Conservation (phyloP, 2,329 filamentous ascomycete species). For the Epichloe bromicola region DNA sequence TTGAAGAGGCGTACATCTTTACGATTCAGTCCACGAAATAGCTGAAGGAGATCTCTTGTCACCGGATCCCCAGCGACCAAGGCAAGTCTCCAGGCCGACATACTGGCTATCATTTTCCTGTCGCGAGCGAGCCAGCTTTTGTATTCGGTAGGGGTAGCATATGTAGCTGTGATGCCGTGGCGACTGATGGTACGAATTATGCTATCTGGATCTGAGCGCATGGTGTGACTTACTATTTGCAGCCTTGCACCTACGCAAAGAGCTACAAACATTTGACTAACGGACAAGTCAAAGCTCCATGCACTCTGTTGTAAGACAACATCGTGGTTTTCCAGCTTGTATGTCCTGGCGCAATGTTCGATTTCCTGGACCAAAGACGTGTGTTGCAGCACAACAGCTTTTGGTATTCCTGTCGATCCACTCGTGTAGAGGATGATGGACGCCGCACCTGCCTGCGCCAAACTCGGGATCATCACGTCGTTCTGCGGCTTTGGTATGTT, state of each 20-base stretch:
- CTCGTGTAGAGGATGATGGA: conserved; percentile 22
- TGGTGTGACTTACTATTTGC: conserved; percentile 17
- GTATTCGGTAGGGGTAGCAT: conserved; percentile 29
- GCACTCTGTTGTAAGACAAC: conserved; percentile 26
- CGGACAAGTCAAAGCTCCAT: conserved; percentile 27
- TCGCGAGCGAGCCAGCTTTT: conserved; percentile 16
- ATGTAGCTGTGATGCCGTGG: conserved; percentile 24
- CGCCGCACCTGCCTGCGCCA: neutral
- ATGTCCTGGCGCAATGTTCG: conserved; percentile 10
- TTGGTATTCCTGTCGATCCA: conserved; percentile 23
- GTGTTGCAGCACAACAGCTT: conserved; percentile 25
- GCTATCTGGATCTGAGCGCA: conserved; percentile 17
- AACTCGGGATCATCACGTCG: neutral
- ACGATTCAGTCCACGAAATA: neutral
- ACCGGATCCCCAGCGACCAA: conserved; percentile 18
- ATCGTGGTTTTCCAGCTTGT: conserved; percentile 11
- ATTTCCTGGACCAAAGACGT: conserved; percentile 16
- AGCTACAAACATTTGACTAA: conserved; percentile 23
- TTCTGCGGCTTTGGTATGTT: neutral
- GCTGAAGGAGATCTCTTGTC: conserved; percentile 5
- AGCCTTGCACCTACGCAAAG: conserved; percentile 24
- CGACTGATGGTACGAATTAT: conserved; percentile 23
- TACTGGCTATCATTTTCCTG: conserved; percentile 1
- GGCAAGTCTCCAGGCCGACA: conserved; percentile 9
- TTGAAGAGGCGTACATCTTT: conserved; percentile 9